Percentiles rank a stretch among this genome's conserved stretches.
Evolutionary conservation across 208 protist species (phyloP).

Genomic region (Leptomonas pyrrhocoris): DNA sequence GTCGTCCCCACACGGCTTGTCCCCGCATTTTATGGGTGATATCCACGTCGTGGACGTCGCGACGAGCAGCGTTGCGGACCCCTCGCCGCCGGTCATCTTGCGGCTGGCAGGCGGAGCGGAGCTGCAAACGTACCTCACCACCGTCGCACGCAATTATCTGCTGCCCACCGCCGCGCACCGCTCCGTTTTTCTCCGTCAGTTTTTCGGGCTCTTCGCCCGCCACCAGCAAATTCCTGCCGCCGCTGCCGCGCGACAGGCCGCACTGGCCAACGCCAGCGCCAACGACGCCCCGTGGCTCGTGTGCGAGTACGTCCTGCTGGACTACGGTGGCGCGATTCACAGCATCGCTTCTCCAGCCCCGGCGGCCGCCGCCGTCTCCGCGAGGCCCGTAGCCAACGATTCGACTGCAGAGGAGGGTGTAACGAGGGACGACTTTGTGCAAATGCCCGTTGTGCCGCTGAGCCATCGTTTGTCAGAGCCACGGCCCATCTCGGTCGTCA

Average conservation of each 20-base stretch:
- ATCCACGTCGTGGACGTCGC: conserved; percentile 38
- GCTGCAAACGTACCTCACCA: conserved; percentile 34
- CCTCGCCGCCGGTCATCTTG: not conserved
- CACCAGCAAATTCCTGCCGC: conserved; percentile 32
- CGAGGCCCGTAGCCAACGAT: too few relatives aligned
- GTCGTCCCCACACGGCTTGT: conserved; percentile 9
- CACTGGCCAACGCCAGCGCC: conserved; percentile 19
- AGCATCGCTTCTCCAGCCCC: conserved; percentile 28
- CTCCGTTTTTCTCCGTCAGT: conserved; percentile 21
- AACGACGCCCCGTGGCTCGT: conserved; percentile 62
- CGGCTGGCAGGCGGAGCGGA: conserved; percentile 12
- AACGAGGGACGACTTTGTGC: conserved; percentile 15
- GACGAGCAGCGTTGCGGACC: not conserved
- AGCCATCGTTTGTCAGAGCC: conserved; percentile 18
- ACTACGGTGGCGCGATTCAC: conserved; percentile 60
- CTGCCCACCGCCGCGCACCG: conserved; percentile 23
- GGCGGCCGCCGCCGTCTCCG: not conserved
- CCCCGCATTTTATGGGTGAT: conserved; percentile 31
- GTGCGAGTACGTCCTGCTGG: conserved; percentile 50
- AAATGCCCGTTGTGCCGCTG: conserved; percentile 32
- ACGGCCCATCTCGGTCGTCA: conserved; percentile 18
- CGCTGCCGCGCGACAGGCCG: conserved; percentile 40
- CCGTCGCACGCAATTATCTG: conserved; percentile 32
- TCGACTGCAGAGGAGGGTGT: too few relatives aligned
- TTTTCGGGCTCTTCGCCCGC: conserved; percentile 36